Base-by-base conservation (phyloP, 371 early-diverging fungal species). In the Rhizopus sp. region DNA sequence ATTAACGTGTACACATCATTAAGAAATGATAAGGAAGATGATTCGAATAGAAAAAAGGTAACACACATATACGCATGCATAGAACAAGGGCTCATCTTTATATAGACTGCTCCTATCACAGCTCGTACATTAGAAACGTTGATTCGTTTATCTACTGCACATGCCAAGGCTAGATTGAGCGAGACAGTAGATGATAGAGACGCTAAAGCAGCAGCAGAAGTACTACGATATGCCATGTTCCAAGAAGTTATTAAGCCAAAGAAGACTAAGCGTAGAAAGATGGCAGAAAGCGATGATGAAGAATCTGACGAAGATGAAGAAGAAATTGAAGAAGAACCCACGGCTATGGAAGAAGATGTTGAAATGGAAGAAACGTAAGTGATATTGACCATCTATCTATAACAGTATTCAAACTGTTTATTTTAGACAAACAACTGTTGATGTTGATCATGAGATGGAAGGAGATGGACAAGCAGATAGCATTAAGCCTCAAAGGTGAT, bases 71-170 rank as follows among this genome's bases (percentile, higher is more conserved):
- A 53, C 0, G 38, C 3, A 42, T 38, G 23, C 17, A 7, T 60
- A 17, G 39, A 7, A 15, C 8, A 45, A 23, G 7, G 31, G 15
- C 55, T 45, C n/a, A 45, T 17, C 44, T 12, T 47, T 6, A 31
- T 63, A 15, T 70, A 77, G 84, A 86, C 79, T 40, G 81, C 78
- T 16, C 99, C 99, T 13, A 85, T 99, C 45, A 99, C 99, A 6
- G 93, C 99, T 7, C 92, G 99, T 83, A 93, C 99, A 10, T 84
- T 99, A 35, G 99, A 99, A 75, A 99, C 99, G 0, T 79, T 99
- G 51, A 99, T 99, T 64, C 93, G 99, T 78, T 76, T 99, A 52
- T 85, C 98, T 3, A 98, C 99, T 8, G 99, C 99, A 6, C 95
- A 98, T 75, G 99, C 99, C 45, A 99, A 99, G 77, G 84, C 92